Base-by-base conservation (phyloP, 352 stramenopile species). In the Plasmopara muralis region DNA sequence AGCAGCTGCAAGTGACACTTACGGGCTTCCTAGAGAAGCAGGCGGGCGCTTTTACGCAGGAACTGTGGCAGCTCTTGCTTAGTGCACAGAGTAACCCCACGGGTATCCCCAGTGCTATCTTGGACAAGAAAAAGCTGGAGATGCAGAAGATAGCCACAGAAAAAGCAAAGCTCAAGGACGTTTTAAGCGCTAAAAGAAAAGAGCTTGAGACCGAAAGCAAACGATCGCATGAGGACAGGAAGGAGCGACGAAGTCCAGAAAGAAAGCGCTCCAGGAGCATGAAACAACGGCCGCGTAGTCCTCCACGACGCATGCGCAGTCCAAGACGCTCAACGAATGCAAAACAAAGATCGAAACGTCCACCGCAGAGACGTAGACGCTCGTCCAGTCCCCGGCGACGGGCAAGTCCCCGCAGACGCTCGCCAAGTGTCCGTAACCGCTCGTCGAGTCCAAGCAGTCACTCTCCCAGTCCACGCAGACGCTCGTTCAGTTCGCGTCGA, bases 21-120 rank as follows among this genome's bases (percentile, higher is more conserved):
- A 96, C 86, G 35, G 88, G 83, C 9, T 97, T 97, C 58, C 53
- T 97, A n/a, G 86, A 93, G 50, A 96, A 95, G 49, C 77, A 96
- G 45, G 74, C 85, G 15, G 58, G 66, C 3, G 30, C 50, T 25
- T 97, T 96, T 68, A 89, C 83, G 56, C 60, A 94, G 41, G 89
- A 97, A 64, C 75, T 97, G 14, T 97, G 89, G 89, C 72, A 74
- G 33, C 58, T 97, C 37, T 66, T 97, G 47, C 60, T 96, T 6
- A 95, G 89, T 55, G 89, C 88, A 2, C 88, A 97, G 53, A 69
- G 70, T n/a, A 80, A 91, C 43, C 62, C 86, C 5, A 89, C 82
- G 10, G 89, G 89, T 39, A 97, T 97, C 55, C 87, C 89, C 1
- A 74, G 67, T 39, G 66, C 62, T 38, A 87, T 96, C 55, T 49